Percentiles rank a stretch among this genome's conserved stretches.
These are phyloP conservation scores for Lentinula aciculospora DNA, from an alignment of 768 basidiomycete species.

Conservation along the genomic window DNA sequence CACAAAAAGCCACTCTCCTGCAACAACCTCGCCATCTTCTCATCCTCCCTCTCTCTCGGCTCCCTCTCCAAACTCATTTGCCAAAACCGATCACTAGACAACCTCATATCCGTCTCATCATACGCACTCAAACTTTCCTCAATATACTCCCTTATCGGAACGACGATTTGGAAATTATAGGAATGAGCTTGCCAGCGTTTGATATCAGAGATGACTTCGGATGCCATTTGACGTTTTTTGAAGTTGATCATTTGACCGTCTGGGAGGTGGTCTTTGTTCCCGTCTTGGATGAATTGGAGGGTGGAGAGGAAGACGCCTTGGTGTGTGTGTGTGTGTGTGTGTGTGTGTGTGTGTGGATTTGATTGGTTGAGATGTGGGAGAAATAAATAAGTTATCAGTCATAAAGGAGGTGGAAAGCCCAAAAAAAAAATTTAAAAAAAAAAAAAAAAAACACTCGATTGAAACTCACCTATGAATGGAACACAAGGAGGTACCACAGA, in stretches of 20 bases:
- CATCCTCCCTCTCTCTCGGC: constrained; percentile 92
- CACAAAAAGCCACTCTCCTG: constrained; percentile 87
- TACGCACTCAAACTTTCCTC: constrained; percentile 73
- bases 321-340: too few species aligned
- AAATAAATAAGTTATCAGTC: constrained; percentile 1
- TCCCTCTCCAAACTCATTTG: constrained; percentile 81
- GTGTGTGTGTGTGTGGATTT: too few species aligned
- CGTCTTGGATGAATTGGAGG: constrained; percentile 97
- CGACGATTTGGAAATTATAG: constrained; percentile 76
- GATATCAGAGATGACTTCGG: constrained; percentile 96
- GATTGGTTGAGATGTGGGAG: too few species aligned
- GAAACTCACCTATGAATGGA: constrained; percentile 81
- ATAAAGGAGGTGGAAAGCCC: too few species aligned
- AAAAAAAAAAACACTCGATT: background rate
- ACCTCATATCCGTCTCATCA: constrained; percentile 46
- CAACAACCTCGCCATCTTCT: constrained; percentile 88
- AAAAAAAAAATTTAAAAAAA: background rate
- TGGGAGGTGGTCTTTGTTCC: constrained; percentile 79
- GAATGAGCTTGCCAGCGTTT: constrained; percentile 91
- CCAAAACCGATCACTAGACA: constrained; percentile 78
- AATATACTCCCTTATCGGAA: constrained; percentile 66
- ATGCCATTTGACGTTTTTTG: constrained; percentile 89
- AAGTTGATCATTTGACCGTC: constrained; percentile 90
- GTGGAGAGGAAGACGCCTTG: constrained; percentile 96
- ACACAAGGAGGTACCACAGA: constrained; percentile 89